Evolutionary conservation across 192 early-diverging fungal species (phyloP).

Genomic region (Fimicolochytrium jonesii): DNA sequence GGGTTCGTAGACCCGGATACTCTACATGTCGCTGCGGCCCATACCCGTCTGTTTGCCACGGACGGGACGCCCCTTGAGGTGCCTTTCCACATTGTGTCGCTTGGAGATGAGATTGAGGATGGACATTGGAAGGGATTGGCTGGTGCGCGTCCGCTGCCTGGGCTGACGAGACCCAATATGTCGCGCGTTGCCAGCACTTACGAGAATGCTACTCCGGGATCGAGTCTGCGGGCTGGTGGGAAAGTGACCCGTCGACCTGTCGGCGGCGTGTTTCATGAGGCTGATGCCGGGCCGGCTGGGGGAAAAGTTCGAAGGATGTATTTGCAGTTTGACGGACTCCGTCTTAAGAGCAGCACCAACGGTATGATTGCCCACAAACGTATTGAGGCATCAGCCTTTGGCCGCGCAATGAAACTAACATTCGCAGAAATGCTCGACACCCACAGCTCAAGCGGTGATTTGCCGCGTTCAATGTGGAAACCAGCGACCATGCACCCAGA

Average conservation of each 20-base stretch:
- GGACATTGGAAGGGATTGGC: background rate
- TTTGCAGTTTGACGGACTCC: slow-evolving; percentile 14
- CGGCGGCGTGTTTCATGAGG: background rate
- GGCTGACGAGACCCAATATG: background rate
- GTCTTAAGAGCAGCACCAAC: slow-evolving; percentile 13
- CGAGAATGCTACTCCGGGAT: background rate
- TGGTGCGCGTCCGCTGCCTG: slow-evolving; percentile 7
- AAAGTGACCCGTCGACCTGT: slow-evolving; percentile 9
- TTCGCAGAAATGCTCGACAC: too few relatives aligned
- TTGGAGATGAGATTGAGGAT: background rate
- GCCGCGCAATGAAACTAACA: too few relatives aligned
- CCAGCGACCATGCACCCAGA: slow-evolving; percentile 2
- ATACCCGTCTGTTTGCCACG: slow-evolving; percentile 2
- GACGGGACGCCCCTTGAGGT: slow-evolving; percentile 6
- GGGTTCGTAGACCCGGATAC: slow-evolving; percentile 3
- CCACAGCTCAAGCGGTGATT: slow-evolving; percentile 6
- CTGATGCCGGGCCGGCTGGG: background rate
- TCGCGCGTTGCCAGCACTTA: background rate
- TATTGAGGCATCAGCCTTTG: too few relatives aligned
- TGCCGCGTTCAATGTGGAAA: slow-evolving; percentile 12
- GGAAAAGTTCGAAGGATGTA: slow-evolving; percentile 8
- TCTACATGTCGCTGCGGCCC: background rate
- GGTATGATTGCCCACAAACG: too few relatives aligned
- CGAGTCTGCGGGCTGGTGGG: background rate
- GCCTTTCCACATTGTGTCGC: slow-evolving; percentile 4